phyloP scores from a whole-genome alignment of 148 eudicot species.

The Rhododendron griersonianum region DNA sequence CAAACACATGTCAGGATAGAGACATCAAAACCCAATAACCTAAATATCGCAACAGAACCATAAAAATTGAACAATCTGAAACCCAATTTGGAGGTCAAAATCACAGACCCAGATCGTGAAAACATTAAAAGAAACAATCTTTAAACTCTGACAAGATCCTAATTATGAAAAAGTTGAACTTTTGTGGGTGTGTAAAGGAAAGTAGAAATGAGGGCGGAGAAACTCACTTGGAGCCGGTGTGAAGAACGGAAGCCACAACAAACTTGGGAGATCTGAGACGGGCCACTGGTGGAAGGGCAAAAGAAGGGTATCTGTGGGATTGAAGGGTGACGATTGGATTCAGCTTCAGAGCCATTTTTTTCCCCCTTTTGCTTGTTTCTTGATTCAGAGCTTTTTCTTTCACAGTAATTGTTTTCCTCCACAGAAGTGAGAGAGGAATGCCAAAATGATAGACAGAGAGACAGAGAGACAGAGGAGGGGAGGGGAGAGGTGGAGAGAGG shows the following conservation, averaged over 20 bases:
- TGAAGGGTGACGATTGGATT: slow-evolving; percentile 24
- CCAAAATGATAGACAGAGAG: slow-evolving; percentile 2
- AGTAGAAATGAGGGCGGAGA: neutral
- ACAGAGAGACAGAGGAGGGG: neutral
- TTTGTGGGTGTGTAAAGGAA: neutral
- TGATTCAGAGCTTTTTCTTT: slow-evolving; percentile 12
- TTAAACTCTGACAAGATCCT: neutral
- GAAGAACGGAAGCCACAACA: slow-evolving; percentile 38
- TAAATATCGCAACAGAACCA: neutral
- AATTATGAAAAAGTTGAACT: neutral
- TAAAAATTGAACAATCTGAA: neutral
- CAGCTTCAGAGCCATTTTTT: slow-evolving; percentile 38
- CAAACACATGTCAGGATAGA: neutral
- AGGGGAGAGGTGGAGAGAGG: neutral
- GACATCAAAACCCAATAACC: neutral
- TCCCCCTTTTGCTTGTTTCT: neutral
- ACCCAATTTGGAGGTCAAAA: neutral
- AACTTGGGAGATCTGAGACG: slow-evolving; percentile 34
- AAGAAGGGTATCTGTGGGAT: slow-evolving; percentile 27
- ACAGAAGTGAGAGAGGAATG: slow-evolving; percentile 13
- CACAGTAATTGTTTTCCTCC: slow-evolving; percentile 16
- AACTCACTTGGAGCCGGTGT: slow-evolving; percentile 30
- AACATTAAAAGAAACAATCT: neutral
- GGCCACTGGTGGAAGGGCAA: slow-evolving; percentile 17
- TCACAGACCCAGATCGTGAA: slow-evolving; percentile 3